phyloP scores from a whole-genome alignment of 352 stramenopile genomes.

The Globisporangium okanoganense region DNA sequence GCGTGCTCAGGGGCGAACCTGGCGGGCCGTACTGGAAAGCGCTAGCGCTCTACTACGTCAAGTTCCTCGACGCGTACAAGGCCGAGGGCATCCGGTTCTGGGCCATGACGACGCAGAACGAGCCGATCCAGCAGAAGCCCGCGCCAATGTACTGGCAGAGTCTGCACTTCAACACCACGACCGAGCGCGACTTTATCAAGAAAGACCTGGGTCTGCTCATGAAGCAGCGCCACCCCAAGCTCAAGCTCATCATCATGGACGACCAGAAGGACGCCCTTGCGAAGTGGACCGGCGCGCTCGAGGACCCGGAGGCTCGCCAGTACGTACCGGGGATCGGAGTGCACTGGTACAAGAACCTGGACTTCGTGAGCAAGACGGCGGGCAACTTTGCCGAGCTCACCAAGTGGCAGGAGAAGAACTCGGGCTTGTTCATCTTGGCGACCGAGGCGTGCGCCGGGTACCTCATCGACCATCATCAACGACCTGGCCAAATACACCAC shows the following conservation, averaged over 20 bases:
- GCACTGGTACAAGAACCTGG: slow-evolving; percentile 70
- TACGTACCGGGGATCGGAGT: slow-evolving; percentile 80
- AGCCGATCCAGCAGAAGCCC: slow-evolving; percentile 39
- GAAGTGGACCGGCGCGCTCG: slow-evolving; percentile 28
- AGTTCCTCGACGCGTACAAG: slow-evolving; percentile 74
- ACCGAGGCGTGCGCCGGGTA: slow-evolving; percentile 64
- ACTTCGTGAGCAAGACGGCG: slow-evolving; percentile 24
- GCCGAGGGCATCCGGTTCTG: slow-evolving; percentile 52
- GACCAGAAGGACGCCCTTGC: slow-evolving; percentile 64
- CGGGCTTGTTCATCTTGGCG: slow-evolving; percentile 57
- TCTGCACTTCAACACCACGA: slow-evolving; percentile 28
- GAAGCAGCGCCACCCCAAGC: slow-evolving; percentile 51
- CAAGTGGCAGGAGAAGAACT: slow-evolving; percentile 30
- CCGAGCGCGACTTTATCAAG: slow-evolving; percentile 60
- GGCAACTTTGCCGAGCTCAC: slow-evolving; percentile 37
- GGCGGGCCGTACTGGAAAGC: slow-evolving; percentile 44
- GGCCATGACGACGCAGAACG: slow-evolving; percentile 77
- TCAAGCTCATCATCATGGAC: slow-evolving; percentile 75
- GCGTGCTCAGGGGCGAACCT: slow-evolving; percentile 34
- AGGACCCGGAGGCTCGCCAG: slow-evolving; percentile 32
- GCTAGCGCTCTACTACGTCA: slow-evolving; percentile 76
- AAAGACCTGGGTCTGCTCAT: slow-evolving; percentile 62
- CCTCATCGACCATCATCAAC: slow-evolving; percentile 56
- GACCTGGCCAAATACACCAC: slow-evolving; percentile 49
- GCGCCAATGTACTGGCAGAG: slow-evolving; percentile 41